phyloP scores from a whole-genome alignment of 768 basidiomycete genomes.

The Lactarius vividus region DNA sequence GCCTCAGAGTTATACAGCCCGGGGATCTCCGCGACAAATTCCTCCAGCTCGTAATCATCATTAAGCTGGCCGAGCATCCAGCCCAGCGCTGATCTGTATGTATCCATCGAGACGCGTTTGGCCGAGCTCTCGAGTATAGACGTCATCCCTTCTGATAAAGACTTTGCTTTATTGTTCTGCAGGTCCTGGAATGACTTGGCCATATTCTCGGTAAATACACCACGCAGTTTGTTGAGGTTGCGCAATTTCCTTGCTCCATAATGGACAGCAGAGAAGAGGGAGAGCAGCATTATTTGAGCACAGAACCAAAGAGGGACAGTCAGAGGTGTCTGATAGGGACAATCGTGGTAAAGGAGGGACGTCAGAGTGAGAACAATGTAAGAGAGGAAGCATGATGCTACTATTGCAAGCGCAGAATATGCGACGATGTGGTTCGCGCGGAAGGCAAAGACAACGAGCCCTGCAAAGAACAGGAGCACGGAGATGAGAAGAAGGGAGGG shows the following conservation, averaged over 20 bases:
- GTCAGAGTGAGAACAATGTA: background rate
- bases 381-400: background rate
- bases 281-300: no score
- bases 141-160: no score
- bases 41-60: background rate
- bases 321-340: constrained; percentile 3
- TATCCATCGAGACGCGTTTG: no score
- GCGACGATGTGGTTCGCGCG: background rate
- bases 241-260: no score
- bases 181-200: no score
- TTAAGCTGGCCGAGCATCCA: background rate
- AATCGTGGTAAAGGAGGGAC: background rate
- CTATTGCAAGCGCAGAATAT: background rate
- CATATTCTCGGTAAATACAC: background rate
- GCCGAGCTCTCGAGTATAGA: no score
- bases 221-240: no score
- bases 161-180: no score
- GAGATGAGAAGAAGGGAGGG: background rate
- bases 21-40: no score
- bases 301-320: constrained; percentile 1
- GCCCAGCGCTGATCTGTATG: no score
- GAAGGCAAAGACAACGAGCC: constrained; percentile 5
- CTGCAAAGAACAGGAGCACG: constrained; percentile 1
- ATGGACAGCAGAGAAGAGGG: no score
- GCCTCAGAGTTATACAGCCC: no score